Percentiles rank a stretch among this genome's conserved stretches.
Conservation (phyloP, 2,329 filamentous ascomycete species). For the Metarhizium rileyi region DNA sequence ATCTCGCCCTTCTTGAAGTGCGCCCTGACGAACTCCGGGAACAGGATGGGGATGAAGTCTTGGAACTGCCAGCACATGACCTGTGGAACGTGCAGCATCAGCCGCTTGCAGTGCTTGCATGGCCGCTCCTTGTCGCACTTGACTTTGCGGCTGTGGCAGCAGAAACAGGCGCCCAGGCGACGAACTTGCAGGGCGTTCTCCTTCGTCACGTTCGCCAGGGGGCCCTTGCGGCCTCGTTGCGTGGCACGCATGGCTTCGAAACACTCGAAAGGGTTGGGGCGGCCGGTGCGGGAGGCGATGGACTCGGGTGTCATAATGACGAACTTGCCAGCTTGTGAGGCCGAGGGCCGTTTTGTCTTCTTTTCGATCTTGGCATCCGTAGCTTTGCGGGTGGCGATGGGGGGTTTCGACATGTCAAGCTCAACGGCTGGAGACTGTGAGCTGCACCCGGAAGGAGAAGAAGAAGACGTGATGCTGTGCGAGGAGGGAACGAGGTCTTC, state of each 20-base stretch:
- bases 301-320: conserved; percentile 45
- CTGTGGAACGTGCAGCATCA: conserved; percentile 39
- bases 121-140: conserved; percentile 46
- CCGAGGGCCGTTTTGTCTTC: conserved; percentile 22
- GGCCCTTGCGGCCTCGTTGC: conserved; percentile 46
- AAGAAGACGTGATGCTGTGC: conserved; percentile 11
- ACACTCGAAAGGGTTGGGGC: conserved; percentile 43
- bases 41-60: conserved; percentile 42
- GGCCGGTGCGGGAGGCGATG: conserved; percentile 40
- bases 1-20: conserved; percentile 44
- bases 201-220: conserved; percentile 43
- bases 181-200: conserved; percentile 45
- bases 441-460: conserved; percentile 14
- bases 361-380: conserved; percentile 36
- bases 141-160: conserved; percentile 50
- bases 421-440: conserved; percentile 20
- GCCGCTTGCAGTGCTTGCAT: conserved; percentile 46
- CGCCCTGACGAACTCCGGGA: conserved; percentile 40
- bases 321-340: conserved; percentile 32
- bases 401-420: conserved; percentile 17
- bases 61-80: conserved; percentile 50
- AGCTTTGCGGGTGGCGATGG: conserved; percentile 31
- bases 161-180: conserved; percentile 46
- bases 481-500: conserved; percentile 29
- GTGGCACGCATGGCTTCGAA: conserved; percentile 43